Percentiles rank a stretch among this genome's conserved stretches.
Evolutionary conservation across 23 red algal genomes (phyloP).

Genomic region (Gracilaria domingensis): DNA sequence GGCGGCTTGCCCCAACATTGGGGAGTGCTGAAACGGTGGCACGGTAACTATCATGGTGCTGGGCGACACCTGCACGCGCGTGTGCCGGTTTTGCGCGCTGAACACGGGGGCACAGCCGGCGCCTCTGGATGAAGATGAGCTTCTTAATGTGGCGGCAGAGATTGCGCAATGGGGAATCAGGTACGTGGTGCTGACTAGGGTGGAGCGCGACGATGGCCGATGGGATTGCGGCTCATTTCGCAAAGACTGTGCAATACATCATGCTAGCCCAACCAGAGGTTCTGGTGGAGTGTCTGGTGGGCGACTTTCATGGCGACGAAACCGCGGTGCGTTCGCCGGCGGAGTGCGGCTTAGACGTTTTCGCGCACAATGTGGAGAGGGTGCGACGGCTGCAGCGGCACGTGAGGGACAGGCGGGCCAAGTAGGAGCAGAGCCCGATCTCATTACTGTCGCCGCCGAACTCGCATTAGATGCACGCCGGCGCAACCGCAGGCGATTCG

Average conservation of each 20-base stretch:
- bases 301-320: conserved; percentile 82
- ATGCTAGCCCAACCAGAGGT: conserved; percentile 61
- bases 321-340: conserved; percentile 76
- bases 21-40: conserved; percentile 98
- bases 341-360: conserved; percentile 87
- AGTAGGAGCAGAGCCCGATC: conserved; percentile 88
- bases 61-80: conserved; percentile 97
- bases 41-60: conserved; percentile 99
- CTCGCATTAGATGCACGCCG: too few species aligned
- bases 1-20: conserved; percentile 98
- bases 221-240: conserved; percentile 93
- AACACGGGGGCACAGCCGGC: conserved; percentile 74
- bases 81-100: conserved; percentile 98
- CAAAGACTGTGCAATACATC: conserved; percentile 79
- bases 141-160: conserved; percentile 83
- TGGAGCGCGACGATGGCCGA: conserved; percentile 97
- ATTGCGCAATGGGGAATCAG: conserved; percentile 86
- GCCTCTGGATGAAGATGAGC: conserved; percentile 82
- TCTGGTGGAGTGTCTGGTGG: conserved; percentile 96
- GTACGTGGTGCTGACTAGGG: conserved; percentile 95
- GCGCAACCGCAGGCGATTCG: too few species aligned
- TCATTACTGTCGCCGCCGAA: too few species aligned
- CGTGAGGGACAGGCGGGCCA: conserved; percentile 88
- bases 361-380: conserved; percentile 96
- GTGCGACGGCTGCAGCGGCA: conserved; percentile 83